Base-by-base conservation (phyloP, 1,284 basidiomycete genomes). In the Paramarasmius palmivorus region DNA sequence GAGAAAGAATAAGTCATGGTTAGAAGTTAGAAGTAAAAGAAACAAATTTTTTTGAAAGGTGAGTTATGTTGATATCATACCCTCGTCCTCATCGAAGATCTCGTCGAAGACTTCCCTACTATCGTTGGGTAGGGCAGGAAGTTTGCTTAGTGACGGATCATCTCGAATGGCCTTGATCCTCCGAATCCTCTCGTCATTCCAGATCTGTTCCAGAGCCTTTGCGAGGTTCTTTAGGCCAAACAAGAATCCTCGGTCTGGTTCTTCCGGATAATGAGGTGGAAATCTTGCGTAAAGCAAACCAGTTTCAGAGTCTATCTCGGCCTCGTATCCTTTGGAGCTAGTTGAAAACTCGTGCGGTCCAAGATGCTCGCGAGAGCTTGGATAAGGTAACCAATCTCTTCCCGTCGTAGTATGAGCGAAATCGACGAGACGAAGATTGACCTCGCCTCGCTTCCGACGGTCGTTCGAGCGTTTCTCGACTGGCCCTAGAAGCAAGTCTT, bases 351-450 rank as follows among this genome's bases (percentile, higher is more conserved):
- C 83, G 59, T 73, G 70, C 46, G 71, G 64, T 47, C 65, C 62
- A 53, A 60, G 60, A 20, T 67, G 65, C 49, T 73, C 74, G 25
- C 68, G 64, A 20, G 74, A 69, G 3, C 77, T 68, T 2, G 86
- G 79, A 62, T 78, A 80, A 15, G 87, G 83, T 51, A 91, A 69
- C 81, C 94, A 98, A 70, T 99, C 97, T 42, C 82, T 79, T 6
- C 96, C 96, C 0, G 95, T 98, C 7, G 95, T 98, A 55, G 96
- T 98, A 69, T 98, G 96, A 6, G 96, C 97, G 74, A 99, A 99
- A 72, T 99, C 96, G 56, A 99, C 97, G 53, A 99, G 87, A 25
- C 95, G 92, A 59, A 99, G 92, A 64, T 93, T 94, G 55, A 99
- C 84, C 70, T 97, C 94, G 38, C 97, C 97, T 20, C 92, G 85